A percentile compares a stretch with the other conserved stretches of the same genome.
Conservation (phyloP, 768 basidiomycete genomes). For the Lactarius pseudohatsudake region DNA sequence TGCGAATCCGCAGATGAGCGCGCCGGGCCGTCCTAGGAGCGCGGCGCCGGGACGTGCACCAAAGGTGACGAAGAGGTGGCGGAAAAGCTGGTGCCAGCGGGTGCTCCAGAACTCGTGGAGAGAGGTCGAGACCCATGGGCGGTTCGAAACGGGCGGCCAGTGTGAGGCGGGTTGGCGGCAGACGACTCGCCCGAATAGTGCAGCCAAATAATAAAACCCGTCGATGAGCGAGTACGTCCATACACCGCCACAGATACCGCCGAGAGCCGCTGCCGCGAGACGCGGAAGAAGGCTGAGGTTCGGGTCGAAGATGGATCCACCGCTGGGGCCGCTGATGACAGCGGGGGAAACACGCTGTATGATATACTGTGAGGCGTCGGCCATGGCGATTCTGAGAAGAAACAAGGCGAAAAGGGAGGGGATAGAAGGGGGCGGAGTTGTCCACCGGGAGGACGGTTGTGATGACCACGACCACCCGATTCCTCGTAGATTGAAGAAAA, state of each 20-base stretch:
- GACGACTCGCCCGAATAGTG: constrained; percentile 13
- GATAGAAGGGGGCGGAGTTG: background rate
- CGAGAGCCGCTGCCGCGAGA: background rate
- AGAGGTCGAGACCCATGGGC: constrained; percentile 33
- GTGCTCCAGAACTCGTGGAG: constrained; percentile 40
- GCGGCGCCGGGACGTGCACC: constrained; percentile 38
- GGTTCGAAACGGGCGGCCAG: background rate
- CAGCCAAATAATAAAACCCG: constrained; percentile 31
- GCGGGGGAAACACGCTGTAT: constrained; percentile 9
- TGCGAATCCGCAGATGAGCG: constrained; percentile 56
- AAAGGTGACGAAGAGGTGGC: constrained; percentile 37
- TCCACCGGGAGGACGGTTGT: background rate
- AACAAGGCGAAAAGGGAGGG: background rate
- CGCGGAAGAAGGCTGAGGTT: background rate
- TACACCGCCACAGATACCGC: constrained; percentile 15
- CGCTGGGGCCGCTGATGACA: background rate
- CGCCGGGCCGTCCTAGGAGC: constrained; percentile 28
- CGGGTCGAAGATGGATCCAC: constrained; percentile 10
- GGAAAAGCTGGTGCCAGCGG: constrained; percentile 18
- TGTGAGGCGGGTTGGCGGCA: background rate
- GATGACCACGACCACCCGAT: constrained; percentile 12
- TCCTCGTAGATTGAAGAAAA: constrained; percentile 17
- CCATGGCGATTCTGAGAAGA: background rate
- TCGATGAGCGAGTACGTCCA: constrained; percentile 21
- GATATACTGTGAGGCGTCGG: constrained; percentile 9